Conservation (phyloP, 768 basidiomycete genomes). For the Rhizopogon sp. region DNA sequence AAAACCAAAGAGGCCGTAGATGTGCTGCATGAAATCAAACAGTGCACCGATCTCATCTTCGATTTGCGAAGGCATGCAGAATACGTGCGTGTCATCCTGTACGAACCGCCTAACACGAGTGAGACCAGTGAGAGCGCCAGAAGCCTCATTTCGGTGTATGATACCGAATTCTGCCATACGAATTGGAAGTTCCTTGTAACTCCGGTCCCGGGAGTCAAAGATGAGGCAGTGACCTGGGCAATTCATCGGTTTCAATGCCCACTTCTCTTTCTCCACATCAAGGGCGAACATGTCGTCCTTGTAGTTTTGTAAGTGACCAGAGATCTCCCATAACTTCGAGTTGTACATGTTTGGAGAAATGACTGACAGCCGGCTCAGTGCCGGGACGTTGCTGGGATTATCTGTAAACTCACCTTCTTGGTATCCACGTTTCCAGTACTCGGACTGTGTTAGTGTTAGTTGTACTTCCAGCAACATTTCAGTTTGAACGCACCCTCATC, state of each 20-base stretch:
- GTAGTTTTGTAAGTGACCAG: constrained; percentile 98
- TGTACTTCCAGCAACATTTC: constrained; percentile 1
- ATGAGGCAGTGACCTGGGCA: constrained; percentile 97
- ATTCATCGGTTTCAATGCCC: constrained; percentile 98
- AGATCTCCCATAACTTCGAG: constrained; percentile 95
- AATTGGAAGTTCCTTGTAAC: constrained; percentile 93
- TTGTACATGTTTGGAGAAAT: constrained; percentile 98
- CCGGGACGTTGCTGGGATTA: not conserved
- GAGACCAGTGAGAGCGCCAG: constrained; percentile 87
- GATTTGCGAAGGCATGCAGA: constrained; percentile 94
- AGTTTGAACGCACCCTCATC: constrained; percentile 63
- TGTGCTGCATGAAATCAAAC: constrained; percentile 93
- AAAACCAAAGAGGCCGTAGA: constrained; percentile 94
- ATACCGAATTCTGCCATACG: constrained; percentile 99
- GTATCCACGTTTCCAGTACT: constrained; percentile 95
- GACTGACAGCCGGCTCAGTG: constrained; percentile 41
- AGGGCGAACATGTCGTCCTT: constrained; percentile 96
- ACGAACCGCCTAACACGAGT: constrained; percentile 93
- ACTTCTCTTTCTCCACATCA: constrained; percentile 93
- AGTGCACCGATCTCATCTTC: constrained; percentile 79
- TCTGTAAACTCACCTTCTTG: constrained; percentile 61
- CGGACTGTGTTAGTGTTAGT: constrained; percentile 43
- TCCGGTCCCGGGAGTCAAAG: constrained; percentile 90
- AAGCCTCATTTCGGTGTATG: constrained; percentile 94
- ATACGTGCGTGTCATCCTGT: constrained; percentile 98